Evolutionary conservation across 768 basidiomycete species (phyloP), one percentile per base, ranked within the genome.

Genomic region (Lentinula sp.): DNA sequence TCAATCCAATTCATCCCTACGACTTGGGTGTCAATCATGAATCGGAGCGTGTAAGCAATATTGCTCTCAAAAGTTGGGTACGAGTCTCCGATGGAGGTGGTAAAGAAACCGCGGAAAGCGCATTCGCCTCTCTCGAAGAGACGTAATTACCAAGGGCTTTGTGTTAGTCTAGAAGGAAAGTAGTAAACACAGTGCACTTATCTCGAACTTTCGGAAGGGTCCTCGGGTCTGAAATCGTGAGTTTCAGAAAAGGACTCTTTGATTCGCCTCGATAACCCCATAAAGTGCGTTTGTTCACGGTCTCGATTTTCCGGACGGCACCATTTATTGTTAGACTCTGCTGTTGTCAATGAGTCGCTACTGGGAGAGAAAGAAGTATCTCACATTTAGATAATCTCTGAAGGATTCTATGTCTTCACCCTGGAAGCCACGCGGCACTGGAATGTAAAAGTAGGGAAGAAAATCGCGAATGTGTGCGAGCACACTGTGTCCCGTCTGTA

Each of bases 1-100:
- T 98, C 94, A 57, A 99, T 89, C 96, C 97, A 99, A 70, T 98
- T 98, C 97, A 99, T 98, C 8, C 97, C 97, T 53, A 95, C 88
- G 35, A 99, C 87, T 80, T 94, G 88, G 5, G 92, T 90, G 69
- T 99, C 97, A 63, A 99, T 96, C 97, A 99, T 99, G 73, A 98
- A 98, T 7, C 97, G 85, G 55, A 99, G 77, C 3, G 83, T 86
- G 68, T 93, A 99, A 0, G 85, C 85, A 59, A 99, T 91, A 69
- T 98, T 98, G 67, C 95, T 97, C 73, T 99, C 97, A 64, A 81
- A 99, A 0, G 96, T 98, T 33, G 85, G 61, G 15, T 86, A 75
- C 32, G 79, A 72, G 8, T 76, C 79, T 6, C 33, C 77, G 8
- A 76, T 12, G 73, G 75, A 9, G 69, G 69, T 57, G 36, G n/a